A percentile compares a stretch with the other conserved stretches of the same genome.
phyloP scores from a whole-genome alignment of 2,329 filamentous ascomycete genomes.

The Septoria linicola region DNA sequence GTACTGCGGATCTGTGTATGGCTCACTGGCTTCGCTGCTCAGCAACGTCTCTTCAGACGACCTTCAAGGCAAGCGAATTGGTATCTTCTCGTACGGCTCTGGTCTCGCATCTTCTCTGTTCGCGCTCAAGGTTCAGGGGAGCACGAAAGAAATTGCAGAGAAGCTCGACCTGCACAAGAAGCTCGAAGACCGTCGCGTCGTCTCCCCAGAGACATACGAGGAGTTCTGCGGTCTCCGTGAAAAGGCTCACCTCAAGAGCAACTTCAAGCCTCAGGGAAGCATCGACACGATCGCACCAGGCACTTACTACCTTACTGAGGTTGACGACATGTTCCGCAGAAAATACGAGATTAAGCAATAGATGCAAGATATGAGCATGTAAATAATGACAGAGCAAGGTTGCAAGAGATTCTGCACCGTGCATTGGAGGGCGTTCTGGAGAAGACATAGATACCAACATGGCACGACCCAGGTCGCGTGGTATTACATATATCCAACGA shows the following conservation, averaged over 20 bases:
- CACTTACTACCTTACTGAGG: slow-evolving; percentile 52
- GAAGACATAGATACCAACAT: slow-evolving; percentile 12
- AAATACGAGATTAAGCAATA: slow-evolving; percentile 52
- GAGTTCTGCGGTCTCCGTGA: slow-evolving; percentile 55
- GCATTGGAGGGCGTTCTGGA: slow-evolving; percentile 13
- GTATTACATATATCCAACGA: background rate
- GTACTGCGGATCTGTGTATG: slow-evolving; percentile 56
- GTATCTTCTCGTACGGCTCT: slow-evolving; percentile 54
- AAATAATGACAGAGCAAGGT: background rate
- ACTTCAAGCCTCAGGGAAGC: slow-evolving; percentile 48
- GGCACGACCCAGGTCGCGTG: slow-evolving; percentile 8
- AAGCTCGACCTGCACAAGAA: slow-evolving; percentile 50
- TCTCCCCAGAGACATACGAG: slow-evolving; percentile 52
- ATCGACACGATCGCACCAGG: slow-evolving; percentile 47
- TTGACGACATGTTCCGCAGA: slow-evolving; percentile 54
- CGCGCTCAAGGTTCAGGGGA: slow-evolving; percentile 50
- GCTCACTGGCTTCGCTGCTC: slow-evolving; percentile 50
- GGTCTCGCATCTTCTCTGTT: slow-evolving; percentile 54
- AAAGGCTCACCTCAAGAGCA: slow-evolving; percentile 52
- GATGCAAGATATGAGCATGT: slow-evolving; percentile 7
- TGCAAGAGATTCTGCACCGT: background rate
- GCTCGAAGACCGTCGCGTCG: slow-evolving; percentile 46
- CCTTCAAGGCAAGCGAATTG: slow-evolving; percentile 52
- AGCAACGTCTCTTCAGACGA: slow-evolving; percentile 47
- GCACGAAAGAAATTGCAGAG: slow-evolving; percentile 47